Evolutionary conservation across 148 eudicot genomes (phyloP), one percentile per base, ranked within the genome.

Genomic region (Vaccinium vitisidaea): DNA sequence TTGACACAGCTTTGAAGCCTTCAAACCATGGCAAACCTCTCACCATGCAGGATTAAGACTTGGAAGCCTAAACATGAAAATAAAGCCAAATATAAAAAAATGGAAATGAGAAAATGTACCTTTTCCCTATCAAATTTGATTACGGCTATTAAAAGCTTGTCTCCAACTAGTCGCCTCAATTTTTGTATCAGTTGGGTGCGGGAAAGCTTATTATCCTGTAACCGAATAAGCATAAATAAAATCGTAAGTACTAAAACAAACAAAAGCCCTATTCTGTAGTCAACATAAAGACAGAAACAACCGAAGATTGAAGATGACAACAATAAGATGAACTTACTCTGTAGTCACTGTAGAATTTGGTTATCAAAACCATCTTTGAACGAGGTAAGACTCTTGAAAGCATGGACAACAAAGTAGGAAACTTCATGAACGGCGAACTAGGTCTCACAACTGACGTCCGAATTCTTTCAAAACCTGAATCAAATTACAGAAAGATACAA

Each of bases 101-200:
- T 5, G 9, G 27, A 76, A 50, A 76, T 0, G 58, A 76, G 80
- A 76, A 50, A 43, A 1, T 75, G 56, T 56, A 80, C 82, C 69
- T 80, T 80, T 4, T 80, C 36, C 83, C 79, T 87, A 27, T 85
- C 84, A 43, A 87, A 84, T 59, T 86, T 89, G 32, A 89, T 86
- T 3, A 90, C 84, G 21, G 80, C 71, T 1, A 69, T 80, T 59
- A 89, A 81, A 25, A 90, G 85, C 84, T 84, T 78, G 84, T 90
- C 92, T 71, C 92, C 92, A 13, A 89, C 91, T 13, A 86, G 77
- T 74, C 74, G 87, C 81, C 92, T 85, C 76, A 89, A 80, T 75
- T 23, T 84, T 46, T 84, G 88, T 49, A 90, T 85, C 1, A 90
- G 48, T 30, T 89, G 86, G 11, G 48, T 14, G 50, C 91, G 53